A percentile compares a stretch with the other conserved stretches of the same genome.
Conservation (phyloP, 208 protist genomes). For the Trypanosoma lewisi region DNA sequence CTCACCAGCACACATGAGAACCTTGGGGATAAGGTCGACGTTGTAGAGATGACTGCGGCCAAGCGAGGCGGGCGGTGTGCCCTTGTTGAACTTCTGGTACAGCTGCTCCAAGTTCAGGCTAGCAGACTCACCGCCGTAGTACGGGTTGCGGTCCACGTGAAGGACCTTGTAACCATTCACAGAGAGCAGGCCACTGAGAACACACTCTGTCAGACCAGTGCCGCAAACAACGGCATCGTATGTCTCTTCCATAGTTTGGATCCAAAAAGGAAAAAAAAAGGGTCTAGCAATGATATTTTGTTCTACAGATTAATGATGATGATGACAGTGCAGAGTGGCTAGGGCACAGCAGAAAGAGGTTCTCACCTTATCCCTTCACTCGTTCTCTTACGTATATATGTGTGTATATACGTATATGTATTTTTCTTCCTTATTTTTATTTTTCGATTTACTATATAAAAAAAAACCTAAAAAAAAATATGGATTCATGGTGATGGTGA, state of each 20-base stretch:
- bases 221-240: constrained; percentile 98
- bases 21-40: constrained; percentile 99
- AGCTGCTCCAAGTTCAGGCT: constrained; percentile 98
- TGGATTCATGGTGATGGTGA: no score
- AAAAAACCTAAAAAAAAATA: no score
- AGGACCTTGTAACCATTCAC: constrained; percentile 98
- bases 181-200: constrained; percentile 94
- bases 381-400: no score
- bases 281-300: neutral
- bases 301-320: neutral
- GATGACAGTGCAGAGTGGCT: neutral
- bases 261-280: constrained; percentile 10
- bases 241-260: constrained; percentile 68
- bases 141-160: constrained; percentile 99
- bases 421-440: no score
- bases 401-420: no score
- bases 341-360: neutral
- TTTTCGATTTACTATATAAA: no score
- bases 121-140: constrained; percentile 99
- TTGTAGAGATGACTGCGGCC: constrained; percentile 97
- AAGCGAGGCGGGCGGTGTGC: constrained; percentile 64
- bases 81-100: constrained; percentile 94
- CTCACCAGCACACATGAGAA: constrained; percentile 97
- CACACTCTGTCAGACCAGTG: constrained; percentile 99
- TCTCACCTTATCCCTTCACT: neutral